Evolutionary conservation across 257 asterid genomes (phyloP).

Genomic region (Solanum bulbocastanum): DNA sequence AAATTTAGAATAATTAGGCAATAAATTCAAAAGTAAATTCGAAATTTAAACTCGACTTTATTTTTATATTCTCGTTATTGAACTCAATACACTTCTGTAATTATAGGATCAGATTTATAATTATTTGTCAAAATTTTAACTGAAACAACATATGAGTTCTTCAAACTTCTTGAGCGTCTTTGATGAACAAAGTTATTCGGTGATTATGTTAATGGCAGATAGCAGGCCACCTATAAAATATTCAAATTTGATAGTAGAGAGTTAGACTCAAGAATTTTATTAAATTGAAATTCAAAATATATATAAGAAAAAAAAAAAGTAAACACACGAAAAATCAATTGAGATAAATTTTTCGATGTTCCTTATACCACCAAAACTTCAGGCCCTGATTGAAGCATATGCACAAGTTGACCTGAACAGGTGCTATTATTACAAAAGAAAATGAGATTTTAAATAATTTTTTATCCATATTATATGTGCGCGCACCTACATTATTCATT

Average conservation of each 20-base stretch:
- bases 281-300: neutral
- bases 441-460: neutral
- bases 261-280: neutral
- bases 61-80: too few species aligned
- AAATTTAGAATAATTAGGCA: neutral
- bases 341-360: neutral
- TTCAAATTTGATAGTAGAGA: neutral
- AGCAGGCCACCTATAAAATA: too few species aligned
- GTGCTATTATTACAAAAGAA: neutral
- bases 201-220: neutral
- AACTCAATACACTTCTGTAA: too few species aligned
- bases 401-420: neutral
- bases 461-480: neutral
- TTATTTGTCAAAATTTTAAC: neutral
- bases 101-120: neutral
- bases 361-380: neutral
- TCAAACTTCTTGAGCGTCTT: neutral
- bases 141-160: neutral
- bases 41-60: neutral
- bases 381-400: neutral
- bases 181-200: neutral
- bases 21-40: neutral
- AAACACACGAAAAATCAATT: neutral
- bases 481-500: neutral
- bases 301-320: neutral